These are phyloP conservation scores for Iodosphaeria phyllophila DNA, from an alignment of 2,329 filamentous ascomycete genomes.

Conservation along the genomic window DNA sequence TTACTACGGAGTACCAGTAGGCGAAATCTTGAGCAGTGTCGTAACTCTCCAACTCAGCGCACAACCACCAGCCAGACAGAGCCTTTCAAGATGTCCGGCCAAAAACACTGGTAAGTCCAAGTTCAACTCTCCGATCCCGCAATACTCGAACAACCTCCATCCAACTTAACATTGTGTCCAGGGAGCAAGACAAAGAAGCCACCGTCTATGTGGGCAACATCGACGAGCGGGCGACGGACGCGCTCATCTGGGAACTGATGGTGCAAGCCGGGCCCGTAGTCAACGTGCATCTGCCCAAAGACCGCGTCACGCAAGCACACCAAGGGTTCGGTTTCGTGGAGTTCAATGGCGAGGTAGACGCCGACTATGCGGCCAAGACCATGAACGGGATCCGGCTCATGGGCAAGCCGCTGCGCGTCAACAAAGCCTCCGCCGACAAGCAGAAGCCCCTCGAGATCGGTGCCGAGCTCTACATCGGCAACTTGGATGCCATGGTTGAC, in stretches of 20 bases:
- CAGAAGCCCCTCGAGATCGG: conserved; percentile 86
- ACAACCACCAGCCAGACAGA: no score
- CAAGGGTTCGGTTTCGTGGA: conserved; percentile 99
- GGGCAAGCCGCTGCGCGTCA: conserved; percentile 89
- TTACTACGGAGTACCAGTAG: background rate
- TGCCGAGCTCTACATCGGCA: conserved; percentile 91
- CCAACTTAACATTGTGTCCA: conserved; percentile 18
- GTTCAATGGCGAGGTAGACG: conserved; percentile 87
- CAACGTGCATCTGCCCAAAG: conserved; percentile 95
- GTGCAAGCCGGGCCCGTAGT: conserved; percentile 92
- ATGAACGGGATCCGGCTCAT: conserved; percentile 92
- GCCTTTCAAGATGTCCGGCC: conserved; percentile 17
- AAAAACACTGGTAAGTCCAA: conserved; percentile 15
- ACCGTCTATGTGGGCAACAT: conserved; percentile 98
- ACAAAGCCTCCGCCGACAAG: conserved; percentile 85
- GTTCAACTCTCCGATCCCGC: background rate
- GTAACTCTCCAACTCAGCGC: no score
- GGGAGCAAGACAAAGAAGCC: conserved; percentile 96
- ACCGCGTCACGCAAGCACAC: conserved; percentile 89
- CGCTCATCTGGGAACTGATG: conserved; percentile 94
- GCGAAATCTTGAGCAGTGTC: background rate
- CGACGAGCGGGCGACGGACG: conserved; percentile 84
- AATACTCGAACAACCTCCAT: background rate
- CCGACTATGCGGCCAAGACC: conserved; percentile 88
- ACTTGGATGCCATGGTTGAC: conserved; percentile 84